Conservation (phyloP, 495 filamentous ascomycete genomes). For the Margaritispora aquatica region DNA sequence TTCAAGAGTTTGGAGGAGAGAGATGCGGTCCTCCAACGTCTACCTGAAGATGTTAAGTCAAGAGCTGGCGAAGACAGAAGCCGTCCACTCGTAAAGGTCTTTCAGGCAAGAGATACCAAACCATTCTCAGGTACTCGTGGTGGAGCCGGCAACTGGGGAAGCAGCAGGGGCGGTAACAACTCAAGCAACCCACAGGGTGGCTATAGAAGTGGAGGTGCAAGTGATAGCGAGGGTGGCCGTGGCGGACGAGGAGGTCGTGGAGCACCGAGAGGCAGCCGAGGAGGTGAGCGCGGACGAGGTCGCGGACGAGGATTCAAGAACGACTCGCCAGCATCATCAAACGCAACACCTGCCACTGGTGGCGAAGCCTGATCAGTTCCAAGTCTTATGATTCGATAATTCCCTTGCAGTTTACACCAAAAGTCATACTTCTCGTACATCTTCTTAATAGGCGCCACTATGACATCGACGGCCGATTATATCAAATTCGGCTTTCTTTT, state of each 20-base stretch:
- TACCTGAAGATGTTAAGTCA: constrained; percentile 69
- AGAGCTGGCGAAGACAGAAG: constrained; percentile 55
- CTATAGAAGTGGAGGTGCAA: constrained; percentile 66
- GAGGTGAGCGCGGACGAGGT: constrained; percentile 49
- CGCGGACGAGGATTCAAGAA: constrained; percentile 51
- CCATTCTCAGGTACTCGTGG: constrained; percentile 44
- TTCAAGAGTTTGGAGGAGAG: constrained; percentile 75
- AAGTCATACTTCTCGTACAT: constrained; percentile 26
- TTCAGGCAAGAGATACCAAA: constrained; percentile 53
- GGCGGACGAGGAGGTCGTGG: constrained; percentile 58
- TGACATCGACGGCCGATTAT: constrained; percentile 17
- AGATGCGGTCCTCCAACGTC: constrained; percentile 62
- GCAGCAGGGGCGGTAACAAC: constrained; percentile 54
- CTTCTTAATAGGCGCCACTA: constrained; percentile 27
- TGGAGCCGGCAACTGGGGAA: constrained; percentile 67
- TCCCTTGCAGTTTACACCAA: constrained; percentile 23
- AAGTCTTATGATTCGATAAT: constrained; percentile 1
- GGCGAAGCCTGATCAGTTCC: constrained; percentile 45
- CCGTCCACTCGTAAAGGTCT: constrained; percentile 75
- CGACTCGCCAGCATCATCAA: constrained; percentile 40
- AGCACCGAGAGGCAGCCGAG: constrained; percentile 50
- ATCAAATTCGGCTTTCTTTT: constrained; percentile 18
- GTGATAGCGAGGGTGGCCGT: constrained; percentile 68
- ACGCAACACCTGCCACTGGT: constrained; percentile 39
- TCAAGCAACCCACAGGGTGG: constrained; percentile 50